A percentile compares a stretch with the other conserved stretches of the same genome.
Evolutionary conservation across 2,329 filamentous ascomycete species (phyloP).

Genomic region (Penicillium sp.): DNA sequence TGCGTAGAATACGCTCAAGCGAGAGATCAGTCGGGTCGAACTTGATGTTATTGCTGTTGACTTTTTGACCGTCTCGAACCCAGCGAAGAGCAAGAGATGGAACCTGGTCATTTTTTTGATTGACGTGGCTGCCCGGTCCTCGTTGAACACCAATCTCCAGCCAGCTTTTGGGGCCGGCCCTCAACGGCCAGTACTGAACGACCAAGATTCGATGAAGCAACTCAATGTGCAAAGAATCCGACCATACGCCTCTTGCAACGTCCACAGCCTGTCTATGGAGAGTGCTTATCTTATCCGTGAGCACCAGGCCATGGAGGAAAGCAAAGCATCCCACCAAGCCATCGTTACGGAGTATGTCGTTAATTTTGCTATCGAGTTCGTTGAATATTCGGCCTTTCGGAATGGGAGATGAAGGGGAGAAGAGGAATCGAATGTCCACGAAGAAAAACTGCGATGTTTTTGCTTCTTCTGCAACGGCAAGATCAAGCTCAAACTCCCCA

Average conservation of each 20-base stretch:
- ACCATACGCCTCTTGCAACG: conserved; percentile 74
- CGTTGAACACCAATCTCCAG: conserved; percentile 75
- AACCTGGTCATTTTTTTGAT: conserved; percentile 18
- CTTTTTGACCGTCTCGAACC: conserved; percentile 81
- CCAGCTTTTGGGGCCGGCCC: conserved; percentile 80
- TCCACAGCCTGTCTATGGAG: conserved; percentile 76
- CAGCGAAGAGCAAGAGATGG: conserved; percentile 63
- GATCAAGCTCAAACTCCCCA: conserved; percentile 88
- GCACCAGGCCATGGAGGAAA: conserved; percentile 81
- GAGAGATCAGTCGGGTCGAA: conserved; percentile 72
- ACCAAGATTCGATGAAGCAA: conserved; percentile 79
- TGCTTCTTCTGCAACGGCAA: conserved; percentile 87
- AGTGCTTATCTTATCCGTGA: conserved; percentile 89
- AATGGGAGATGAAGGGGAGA: conserved; percentile 70
- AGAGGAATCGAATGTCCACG: conserved; percentile 86
- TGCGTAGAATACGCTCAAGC: conserved; percentile 72
- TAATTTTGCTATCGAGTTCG: conserved; percentile 72
- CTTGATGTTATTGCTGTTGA: conserved; percentile 67
- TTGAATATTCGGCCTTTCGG: conserved; percentile 65
- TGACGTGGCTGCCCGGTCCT: conserved; percentile 20
- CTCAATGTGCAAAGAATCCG: conserved; percentile 76
- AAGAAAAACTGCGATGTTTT: conserved; percentile 87
- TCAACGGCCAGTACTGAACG: conserved; percentile 86
- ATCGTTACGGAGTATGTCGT: conserved; percentile 69
- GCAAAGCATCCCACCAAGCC: conserved; percentile 82